Base-by-base conservation (phyloP, 2,329 filamentous ascomycete genomes). In the Penicillium palitans region DNA sequence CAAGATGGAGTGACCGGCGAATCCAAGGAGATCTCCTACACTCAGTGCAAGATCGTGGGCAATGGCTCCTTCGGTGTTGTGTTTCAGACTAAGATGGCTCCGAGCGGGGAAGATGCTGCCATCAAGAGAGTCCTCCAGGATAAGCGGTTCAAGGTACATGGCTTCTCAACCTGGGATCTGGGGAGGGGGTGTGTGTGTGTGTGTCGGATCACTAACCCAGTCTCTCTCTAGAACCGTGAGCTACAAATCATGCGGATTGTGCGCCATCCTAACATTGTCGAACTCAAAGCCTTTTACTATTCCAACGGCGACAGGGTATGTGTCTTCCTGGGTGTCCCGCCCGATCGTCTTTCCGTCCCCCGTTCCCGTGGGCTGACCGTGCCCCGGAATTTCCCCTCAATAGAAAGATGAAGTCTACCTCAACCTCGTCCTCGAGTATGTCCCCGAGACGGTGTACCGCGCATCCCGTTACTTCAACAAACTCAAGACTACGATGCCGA, bases 181-280 rank as follows among this genome's bases (percentile, higher is more conserved):
- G 5, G 24, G 44, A 24, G 12, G 24, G 44, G 25, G 12, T 12
- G 37, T 31, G 29, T 35, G 12, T 24, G 42, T 29, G 12, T 17
- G 27, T 31, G 51, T 35, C 45, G 19, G 52, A 37, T 62, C 61
- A 61, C 74, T 80, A 60, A 80, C 61, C 33, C 24, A 52, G 53
- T 27, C 42, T 27, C 37, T 41, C 31, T 33, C 48, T 75, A 99
- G 95, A 99, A 99, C 76, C 92, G 95, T 79, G 95, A 99, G 77
- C 85, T 99, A 68, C 95, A 99, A 78, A 99, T 99, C 76, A 99
- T 99, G 95, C 90, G 95, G 74, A 99, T 99, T 74, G 95, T 99
- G 72, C 88, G 93, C 74, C 95, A 99, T 77, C 95, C 95, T 57
- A 99, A 99, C 79, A 98, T 99, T 71, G 95, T 99, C 61, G 93